Conservation (phyloP, 2,329 filamentous ascomycete genomes). For the Diaporthe caulivora region DNA sequence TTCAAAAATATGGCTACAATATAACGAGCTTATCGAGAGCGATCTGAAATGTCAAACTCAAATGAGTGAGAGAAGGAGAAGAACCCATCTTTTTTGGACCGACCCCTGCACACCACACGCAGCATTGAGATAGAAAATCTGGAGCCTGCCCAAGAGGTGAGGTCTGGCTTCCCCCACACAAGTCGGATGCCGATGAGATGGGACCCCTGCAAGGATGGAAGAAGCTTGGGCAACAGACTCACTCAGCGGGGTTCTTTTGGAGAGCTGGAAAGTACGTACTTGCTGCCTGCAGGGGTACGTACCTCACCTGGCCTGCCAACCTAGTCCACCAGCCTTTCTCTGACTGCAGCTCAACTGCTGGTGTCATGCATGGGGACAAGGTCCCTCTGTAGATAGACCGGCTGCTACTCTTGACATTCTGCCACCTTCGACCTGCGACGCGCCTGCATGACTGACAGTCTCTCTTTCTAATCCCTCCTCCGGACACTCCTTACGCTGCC, state of each 20-base stretch:
- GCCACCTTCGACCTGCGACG: neutral
- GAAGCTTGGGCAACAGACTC: slow-evolving; percentile 20
- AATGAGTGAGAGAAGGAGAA: slow-evolving; percentile 7
- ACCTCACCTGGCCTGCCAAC: neutral
- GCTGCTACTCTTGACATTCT: neutral
- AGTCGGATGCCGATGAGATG: neutral
- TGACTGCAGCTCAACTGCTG: neutral
- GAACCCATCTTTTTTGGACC: neutral
- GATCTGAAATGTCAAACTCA: slow-evolving; percentile 26
- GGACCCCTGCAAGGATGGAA: neutral
- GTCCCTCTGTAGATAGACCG: no score
- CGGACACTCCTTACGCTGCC: neutral
- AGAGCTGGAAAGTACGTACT: slow-evolving; percentile 1
- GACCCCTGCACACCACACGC: slow-evolving; percentile 17
- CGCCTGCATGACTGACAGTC: neutral
- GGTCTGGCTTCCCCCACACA: neutral
- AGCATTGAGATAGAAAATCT: slow-evolving; percentile 2
- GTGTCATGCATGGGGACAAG: slow-evolving; percentile 8
- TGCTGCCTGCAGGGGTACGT: no score
- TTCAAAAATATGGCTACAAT: neutral
- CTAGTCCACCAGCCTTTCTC: no score
- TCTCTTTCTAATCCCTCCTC: neutral
- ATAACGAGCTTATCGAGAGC: neutral
- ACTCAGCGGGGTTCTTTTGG: slow-evolving; percentile 15
- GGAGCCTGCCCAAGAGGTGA: slow-evolving; percentile 1